These are phyloP conservation scores for Wickerhamomyces mucosus DNA, from an alignment of 805 yeast genomes.

Conservation along the genomic window DNA sequence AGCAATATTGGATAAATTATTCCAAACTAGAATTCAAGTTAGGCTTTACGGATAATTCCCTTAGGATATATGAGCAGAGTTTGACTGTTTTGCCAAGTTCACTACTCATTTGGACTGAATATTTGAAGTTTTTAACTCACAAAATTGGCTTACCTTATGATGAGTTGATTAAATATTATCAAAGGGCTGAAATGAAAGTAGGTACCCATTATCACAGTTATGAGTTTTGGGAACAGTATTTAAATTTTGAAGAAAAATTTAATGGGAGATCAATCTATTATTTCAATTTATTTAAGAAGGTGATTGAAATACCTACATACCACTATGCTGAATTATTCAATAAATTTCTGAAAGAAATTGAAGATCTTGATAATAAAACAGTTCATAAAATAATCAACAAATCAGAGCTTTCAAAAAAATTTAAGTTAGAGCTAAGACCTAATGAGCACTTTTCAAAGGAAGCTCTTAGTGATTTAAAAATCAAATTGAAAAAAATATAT, in stretches of 20 bases:
- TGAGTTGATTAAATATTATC: constrained; percentile 30
- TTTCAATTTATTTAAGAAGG: constrained; percentile 32
- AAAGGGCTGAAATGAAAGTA: constrained; percentile 35
- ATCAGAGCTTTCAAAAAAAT: constrained; percentile 14
- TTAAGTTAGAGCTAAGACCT: constrained; percentile 8
- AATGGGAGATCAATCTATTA: constrained; percentile 17
- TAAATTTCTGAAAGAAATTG: constrained; percentile 26
- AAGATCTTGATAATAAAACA: constrained; percentile 6
- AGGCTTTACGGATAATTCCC: constrained; percentile 31
- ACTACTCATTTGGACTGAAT: constrained; percentile 41
- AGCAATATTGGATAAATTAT: constrained; percentile 49
- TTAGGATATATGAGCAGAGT: constrained; percentile 28
- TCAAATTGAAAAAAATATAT: constrained; percentile 35
- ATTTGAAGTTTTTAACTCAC: constrained; percentile 29
- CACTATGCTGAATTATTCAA: constrained; percentile 40
- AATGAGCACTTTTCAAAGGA: constrained; percentile 3
- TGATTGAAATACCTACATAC: constrained; percentile 48
- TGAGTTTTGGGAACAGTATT: constrained; percentile 42
- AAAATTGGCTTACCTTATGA: constrained; percentile 18
- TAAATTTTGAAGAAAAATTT: constrained; percentile 32
- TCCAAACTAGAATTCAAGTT: constrained; percentile 38
- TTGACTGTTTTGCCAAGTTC: constrained; percentile 33
- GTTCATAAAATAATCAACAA: constrained; percentile 8
- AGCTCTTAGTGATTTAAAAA: constrained; percentile 21
- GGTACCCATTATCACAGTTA: constrained; percentile 44